Base-by-base conservation (phyloP, 2,329 filamentous ascomycete genomes). In the Hirsutella minnesotensis region DNA sequence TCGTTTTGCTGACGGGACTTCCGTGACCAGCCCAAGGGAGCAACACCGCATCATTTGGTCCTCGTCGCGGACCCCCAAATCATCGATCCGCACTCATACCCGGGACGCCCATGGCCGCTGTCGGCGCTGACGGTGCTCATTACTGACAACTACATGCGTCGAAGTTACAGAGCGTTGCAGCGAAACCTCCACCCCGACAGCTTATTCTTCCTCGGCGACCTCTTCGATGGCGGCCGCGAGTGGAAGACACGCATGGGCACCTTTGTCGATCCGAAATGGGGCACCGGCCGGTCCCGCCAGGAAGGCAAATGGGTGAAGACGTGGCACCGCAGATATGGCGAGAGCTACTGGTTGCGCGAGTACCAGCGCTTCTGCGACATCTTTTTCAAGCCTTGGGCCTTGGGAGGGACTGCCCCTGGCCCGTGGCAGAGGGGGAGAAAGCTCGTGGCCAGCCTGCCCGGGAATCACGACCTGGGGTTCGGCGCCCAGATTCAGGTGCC, bases 391-490 rank as follows among this genome's bases (percentile, higher is more conserved):
- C 73, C 77, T 27, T 87, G 79, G 75, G 73, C 75, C 33, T 59
- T 75, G 43, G 74, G 70, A 2, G 74, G 79, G 40, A 57, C 68
- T 36, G 64, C 65, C 5, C 68, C 79, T 0, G 68, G 72, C 0
- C 61, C 69, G 1, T 79, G 79, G 45, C 77, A 81, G 49, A 71
- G 77, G 24, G 81, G 83, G 5, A 75, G 85, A 44, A 89, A 84
- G 63, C 68, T 96, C 42, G 82, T 96, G 42, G 79, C 85, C 16
- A 90, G 83, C 56, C 58, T 98, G 44, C 92, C 92, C 0, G 92
- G 92, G 2, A 98, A 98, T 55, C 92, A 98, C 58, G 92, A 98
- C 58, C 62, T 96, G 34, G 92, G 92, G 0, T 95, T 96, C 56
- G 90, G 86, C 3, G 79, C 79, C 19, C 84, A 89, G 37, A 81